These are phyloP conservation scores for Epichloe hybrida DNA, from an alignment of 2,329 filamentous ascomycete species.

Conservation along the genomic window DNA sequence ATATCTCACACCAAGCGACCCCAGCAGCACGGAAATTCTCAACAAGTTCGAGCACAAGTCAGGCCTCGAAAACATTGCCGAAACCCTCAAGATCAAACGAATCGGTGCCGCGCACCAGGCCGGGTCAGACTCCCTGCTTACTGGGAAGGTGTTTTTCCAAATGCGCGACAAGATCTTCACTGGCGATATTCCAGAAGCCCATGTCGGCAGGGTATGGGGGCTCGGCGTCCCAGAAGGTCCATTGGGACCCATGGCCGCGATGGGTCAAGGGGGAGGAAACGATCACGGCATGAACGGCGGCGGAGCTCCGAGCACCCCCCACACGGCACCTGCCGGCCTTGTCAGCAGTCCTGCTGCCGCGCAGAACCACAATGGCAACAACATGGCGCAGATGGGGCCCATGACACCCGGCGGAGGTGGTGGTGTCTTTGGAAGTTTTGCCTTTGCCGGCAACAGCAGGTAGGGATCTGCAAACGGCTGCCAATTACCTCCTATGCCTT, in stretches of 20 bases:
- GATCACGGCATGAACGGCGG: constrained; percentile 27
- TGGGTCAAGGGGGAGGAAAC: constrained; percentile 17
- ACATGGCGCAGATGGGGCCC: constrained; percentile 45
- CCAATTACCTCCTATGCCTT: constrained; percentile 4
- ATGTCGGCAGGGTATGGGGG: constrained; percentile 86
- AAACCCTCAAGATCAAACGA: constrained; percentile 81
- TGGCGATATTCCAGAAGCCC: constrained; percentile 66
- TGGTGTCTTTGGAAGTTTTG: constrained; percentile 64
- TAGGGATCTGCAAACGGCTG: constrained; percentile 12
- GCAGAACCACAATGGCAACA: constrained; percentile 42
- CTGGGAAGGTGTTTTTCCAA: constrained; percentile 89
- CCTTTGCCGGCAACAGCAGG: constrained; percentile 31
- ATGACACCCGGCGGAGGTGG: constrained; percentile 68
- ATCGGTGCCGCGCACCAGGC: constrained; percentile 83
- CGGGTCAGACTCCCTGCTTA: constrained; percentile 85
- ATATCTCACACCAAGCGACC: constrained; percentile 50
- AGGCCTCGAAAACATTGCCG: constrained; percentile 83
- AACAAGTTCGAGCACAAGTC: constrained; percentile 81
- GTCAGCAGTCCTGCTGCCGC: constrained; percentile 32
- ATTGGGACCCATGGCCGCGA: constrained; percentile 18
- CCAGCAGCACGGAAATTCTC: constrained; percentile 57
- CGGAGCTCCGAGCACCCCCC: constrained; percentile 47
- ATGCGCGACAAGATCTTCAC: constrained; percentile 82
- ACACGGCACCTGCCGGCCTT: constrained; percentile 44
- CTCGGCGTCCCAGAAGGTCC: constrained; percentile 57